Evolutionary conservation across 164 flowering plant species (phyloP), one percentile per base, ranked within the genome.

Genomic region (Sextonia rubra): DNA sequence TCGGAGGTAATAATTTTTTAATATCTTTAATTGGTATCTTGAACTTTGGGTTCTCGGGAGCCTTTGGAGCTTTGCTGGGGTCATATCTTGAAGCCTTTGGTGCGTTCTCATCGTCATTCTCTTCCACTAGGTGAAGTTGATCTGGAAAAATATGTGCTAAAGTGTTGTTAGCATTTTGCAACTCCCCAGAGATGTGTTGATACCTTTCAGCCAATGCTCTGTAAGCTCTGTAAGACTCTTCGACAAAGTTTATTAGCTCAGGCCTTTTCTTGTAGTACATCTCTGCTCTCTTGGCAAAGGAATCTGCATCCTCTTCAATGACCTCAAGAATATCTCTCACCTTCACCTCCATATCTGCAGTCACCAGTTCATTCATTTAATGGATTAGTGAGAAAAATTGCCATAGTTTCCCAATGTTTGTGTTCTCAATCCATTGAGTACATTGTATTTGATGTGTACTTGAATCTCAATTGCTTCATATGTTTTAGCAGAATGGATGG

Each of bases 191-290:
- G 4, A 94, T 56, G 77, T 85, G 88, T 71, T 94, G 94, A 73
- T 86, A 94, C 66, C 98, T 83, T 82, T 90, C 96, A 20, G 98
- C 98, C 62, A 94, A 84, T 23, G 94, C 93, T 73, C 98, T 69
- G 82, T 91, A 90, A 17, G 91, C 84, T 15, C 88, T 75, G 71
- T 78, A 92, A 23, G 87, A 74, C 66, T 94, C 97, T 82, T 94
- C 94, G 20, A 94, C 93, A 55, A 83, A 82, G 70, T 64, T 81
- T 22, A 90, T 74, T 12, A 94, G 79, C 77, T 94, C 98, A 5
- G 98, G 98, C 78, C 97, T 87, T 79, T 82, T 87, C 71, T 74
- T 84, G 78, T 86, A 94, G 78, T 88, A 94, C 92, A 88, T 89
- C 80, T 94, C 96, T 17, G 94, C 96, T 70, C 94, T 79, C 76